phyloP scores from a whole-genome alignment of 2,329 filamentous ascomycete genomes.

The Nemania serpens region DNA sequence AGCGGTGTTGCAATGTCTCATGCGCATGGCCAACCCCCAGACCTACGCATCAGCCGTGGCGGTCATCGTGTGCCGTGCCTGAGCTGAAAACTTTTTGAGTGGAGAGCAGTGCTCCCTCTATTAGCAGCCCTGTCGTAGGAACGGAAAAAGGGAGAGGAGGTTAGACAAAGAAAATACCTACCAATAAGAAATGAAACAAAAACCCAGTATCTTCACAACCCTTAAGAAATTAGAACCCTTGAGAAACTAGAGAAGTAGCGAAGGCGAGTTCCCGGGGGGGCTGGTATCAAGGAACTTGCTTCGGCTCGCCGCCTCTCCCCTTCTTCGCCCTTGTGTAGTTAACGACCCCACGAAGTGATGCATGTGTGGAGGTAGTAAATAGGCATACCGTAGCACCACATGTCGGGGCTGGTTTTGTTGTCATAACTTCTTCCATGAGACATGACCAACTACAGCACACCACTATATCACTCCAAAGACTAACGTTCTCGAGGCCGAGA shows the following conservation, averaged over 20 bases:
- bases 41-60: conserved; percentile 4
- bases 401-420: neutral
- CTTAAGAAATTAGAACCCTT: too few relatives aligned
- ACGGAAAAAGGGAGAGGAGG: neutral
- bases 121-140: conserved; percentile 21
- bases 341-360: too few relatives aligned
- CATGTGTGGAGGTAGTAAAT: neutral
- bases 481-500: neutral
- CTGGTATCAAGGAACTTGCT: too few relatives aligned
- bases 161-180: neutral
- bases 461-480: neutral
- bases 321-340: too few relatives aligned
- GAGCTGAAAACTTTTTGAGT: conserved; percentile 25
- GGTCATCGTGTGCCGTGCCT: neutral
- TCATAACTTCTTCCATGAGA: neutral
- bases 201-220: too few relatives aligned
- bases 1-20: neutral
- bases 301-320: too few relatives aligned
- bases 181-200: too few relatives aligned
- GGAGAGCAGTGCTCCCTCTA: conserved; percentile 1
- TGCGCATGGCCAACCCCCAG: conserved; percentile 2
- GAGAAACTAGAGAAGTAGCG: too few relatives aligned
- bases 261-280: too few relatives aligned
- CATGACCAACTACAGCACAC: neutral
- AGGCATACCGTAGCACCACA: neutral